Evolutionary conservation across 805 yeast species (phyloP), one percentile per base, ranked within the genome.

Genomic region (Henningerozyma blattae): DNA sequence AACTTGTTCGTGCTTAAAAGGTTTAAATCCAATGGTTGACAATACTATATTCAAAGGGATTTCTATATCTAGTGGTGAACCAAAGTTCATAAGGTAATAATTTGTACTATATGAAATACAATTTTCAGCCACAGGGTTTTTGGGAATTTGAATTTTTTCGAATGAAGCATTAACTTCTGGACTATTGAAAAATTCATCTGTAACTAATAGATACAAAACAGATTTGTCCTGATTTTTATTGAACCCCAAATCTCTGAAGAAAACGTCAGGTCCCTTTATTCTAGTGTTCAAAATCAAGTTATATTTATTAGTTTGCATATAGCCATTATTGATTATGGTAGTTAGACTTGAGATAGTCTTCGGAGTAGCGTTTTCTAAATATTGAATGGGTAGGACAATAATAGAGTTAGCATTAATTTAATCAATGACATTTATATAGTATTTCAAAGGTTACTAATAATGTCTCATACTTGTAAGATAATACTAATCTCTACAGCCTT

Each of bases 301-400:
- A 43, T 55, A 74, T 40, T 60, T 61, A 47, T 39, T 60, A 36
- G 67, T 53, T 8, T 70, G 67, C 38, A 65, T 68, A 47, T 72
- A 74, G 1, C 73, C 72, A 35, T 61, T 57, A 46, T 74, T 74
- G 36, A 74, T 49, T n/a, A 67, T 36, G 6, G 47, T 36, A 5
- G 46, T 37, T 20, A 66, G 34, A 16, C 40, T 34, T 4, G 17
- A 15, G 5, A 30, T 18, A 2, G 36, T 29, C 4, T 18, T n/a
- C 12, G 20, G 2, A 6, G 33, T 8, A n/a, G 27, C 27, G 1
- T n/a, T 9, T 5, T 9, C n/a, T 15, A 24, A n/a, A 7, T 10
- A 7, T 6, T 24, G 6, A 6, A 24, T 8, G n/a, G 27, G 27
- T 15, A 24, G 27, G 5, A 24, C n/a, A 13, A 24, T 6, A 12